These are phyloP conservation scores for Plicaturopsis crispa DNA, from an alignment of 768 basidiomycete genomes.

Conservation along the genomic window DNA sequence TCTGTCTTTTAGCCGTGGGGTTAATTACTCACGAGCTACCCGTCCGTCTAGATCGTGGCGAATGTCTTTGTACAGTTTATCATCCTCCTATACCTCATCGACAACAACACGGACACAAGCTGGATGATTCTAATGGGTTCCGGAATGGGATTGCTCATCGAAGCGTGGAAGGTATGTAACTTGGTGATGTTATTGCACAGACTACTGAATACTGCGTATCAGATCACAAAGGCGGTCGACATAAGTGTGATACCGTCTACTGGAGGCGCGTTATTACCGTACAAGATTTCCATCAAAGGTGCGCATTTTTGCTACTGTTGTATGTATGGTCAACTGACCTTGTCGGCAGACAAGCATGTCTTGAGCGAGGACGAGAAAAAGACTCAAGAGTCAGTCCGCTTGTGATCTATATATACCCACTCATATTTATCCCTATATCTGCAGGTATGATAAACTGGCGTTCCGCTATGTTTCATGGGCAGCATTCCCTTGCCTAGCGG, in stretches of 20 bases:
- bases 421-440: conserved; percentile 1
- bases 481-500: conserved; percentile 72
- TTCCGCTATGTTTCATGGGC: conserved; percentile 93
- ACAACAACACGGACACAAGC: conserved; percentile 91
- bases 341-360: conserved; percentile 76
- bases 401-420: conserved; percentile 1
- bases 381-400: conserved; percentile 79
- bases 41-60: conserved; percentile 55
- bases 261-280: conserved; percentile 65
- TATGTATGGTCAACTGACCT: conserved; percentile 4
- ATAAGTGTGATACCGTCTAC: conserved; percentile 59
- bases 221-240: conserved; percentile 90
- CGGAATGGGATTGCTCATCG: conserved; percentile 73
- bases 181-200: too few species aligned
- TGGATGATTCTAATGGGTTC: conserved; percentile 96
- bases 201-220: conserved; percentile 10
- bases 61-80: conserved; percentile 93
- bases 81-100: conserved; percentile 87
- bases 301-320: conserved; percentile 16
- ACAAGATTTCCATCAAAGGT: conserved; percentile 80
- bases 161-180: conserved; percentile 83
- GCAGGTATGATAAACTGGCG: conserved; percentile 83
- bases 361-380: conserved; percentile 96
- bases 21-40: conserved; percentile 10
- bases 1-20: conserved; percentile 6